A percentile compares a stretch with the other conserved stretches of the same genome.
phyloP scores from a whole-genome alignment of 257 asterid genomes.

The Voacanga thouarsii region DNA sequence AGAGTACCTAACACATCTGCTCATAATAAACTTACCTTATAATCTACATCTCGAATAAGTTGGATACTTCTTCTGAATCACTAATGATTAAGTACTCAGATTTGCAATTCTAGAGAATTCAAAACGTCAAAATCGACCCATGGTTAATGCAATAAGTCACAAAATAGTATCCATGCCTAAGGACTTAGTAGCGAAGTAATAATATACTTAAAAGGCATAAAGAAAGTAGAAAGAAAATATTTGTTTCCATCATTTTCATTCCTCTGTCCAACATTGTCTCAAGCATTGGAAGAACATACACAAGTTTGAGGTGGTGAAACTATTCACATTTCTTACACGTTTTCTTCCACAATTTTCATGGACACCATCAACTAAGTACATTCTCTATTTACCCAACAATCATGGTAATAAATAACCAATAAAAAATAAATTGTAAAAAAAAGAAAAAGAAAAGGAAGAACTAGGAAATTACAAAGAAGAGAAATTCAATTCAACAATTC shows the following conservation, averaged over 20 bases:
- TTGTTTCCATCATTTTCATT: neutral
- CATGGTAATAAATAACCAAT: neutral
- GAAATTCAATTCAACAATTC: neutral
- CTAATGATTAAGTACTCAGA: too few relatives aligned
- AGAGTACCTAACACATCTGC: too few relatives aligned
- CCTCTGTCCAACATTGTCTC: neutral
- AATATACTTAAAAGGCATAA: too few relatives aligned
- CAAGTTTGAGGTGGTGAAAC: neutral
- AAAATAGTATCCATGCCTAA: too few relatives aligned
- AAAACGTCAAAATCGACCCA: too few relatives aligned
- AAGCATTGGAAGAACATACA: neutral
- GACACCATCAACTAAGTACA: neutral
- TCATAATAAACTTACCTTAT: too few relatives aligned
- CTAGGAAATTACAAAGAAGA: neutral
- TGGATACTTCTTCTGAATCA: too few relatives aligned
- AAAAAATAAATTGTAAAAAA: neutral
- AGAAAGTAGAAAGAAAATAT: too few relatives aligned
- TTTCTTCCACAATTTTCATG: neutral
- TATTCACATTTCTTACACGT: slow-evolving; percentile 6
- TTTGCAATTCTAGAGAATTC: too few relatives aligned
- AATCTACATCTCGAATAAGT: too few relatives aligned
- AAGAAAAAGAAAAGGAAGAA: neutral
- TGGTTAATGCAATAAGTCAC: too few relatives aligned
- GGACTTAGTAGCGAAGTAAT: too few relatives aligned
- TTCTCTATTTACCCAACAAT: slow-evolving; percentile 12